phyloP scores from a whole-genome alignment of 164 flowering plant genomes.

The Piper betle region DNA sequence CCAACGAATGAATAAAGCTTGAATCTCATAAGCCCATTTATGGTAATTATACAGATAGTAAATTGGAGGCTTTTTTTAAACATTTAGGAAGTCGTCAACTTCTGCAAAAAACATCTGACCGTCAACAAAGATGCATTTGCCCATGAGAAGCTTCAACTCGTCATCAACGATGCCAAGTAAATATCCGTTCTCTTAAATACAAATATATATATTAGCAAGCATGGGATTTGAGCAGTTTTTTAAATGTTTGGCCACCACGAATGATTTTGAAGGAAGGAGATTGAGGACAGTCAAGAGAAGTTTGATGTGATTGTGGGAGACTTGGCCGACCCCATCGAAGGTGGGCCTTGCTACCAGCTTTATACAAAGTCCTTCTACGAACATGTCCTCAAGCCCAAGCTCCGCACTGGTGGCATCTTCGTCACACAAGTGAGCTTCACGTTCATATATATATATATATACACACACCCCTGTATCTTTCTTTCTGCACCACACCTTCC shows the following conservation, averaged over 20 bases:
- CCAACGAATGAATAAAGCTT: no score
- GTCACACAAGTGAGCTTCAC: slow-evolving; percentile 64
- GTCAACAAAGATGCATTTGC: slow-evolving; percentile 72
- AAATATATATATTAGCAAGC: no score
- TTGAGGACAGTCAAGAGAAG: slow-evolving; percentile 38
- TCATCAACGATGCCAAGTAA: slow-evolving; percentile 87
- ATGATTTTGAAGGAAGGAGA: slow-evolving; percentile 49
- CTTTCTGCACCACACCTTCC: background rate
- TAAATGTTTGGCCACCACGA: background rate
- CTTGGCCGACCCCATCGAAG: slow-evolving; percentile 87
- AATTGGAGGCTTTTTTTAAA: background rate
- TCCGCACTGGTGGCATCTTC: slow-evolving; percentile 60
- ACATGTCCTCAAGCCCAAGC: slow-evolving; percentile 53
- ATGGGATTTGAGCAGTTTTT: no score
- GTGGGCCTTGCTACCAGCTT: slow-evolving; percentile 93
- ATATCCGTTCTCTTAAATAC: background rate
- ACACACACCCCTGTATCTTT: background rate
- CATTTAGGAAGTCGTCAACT: slow-evolving; percentile 76
- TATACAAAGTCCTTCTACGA: slow-evolving; percentile 93
- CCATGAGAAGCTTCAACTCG: slow-evolving; percentile 61
- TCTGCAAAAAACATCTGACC: slow-evolving; percentile 63
- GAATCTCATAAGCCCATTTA: no score
- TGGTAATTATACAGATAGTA: background rate
- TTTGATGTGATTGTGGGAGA: slow-evolving; percentile 90
- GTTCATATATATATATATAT: background rate